Base-by-base conservation (phyloP, 495 filamentous ascomycete species). In the Glonium stellatum region DNA sequence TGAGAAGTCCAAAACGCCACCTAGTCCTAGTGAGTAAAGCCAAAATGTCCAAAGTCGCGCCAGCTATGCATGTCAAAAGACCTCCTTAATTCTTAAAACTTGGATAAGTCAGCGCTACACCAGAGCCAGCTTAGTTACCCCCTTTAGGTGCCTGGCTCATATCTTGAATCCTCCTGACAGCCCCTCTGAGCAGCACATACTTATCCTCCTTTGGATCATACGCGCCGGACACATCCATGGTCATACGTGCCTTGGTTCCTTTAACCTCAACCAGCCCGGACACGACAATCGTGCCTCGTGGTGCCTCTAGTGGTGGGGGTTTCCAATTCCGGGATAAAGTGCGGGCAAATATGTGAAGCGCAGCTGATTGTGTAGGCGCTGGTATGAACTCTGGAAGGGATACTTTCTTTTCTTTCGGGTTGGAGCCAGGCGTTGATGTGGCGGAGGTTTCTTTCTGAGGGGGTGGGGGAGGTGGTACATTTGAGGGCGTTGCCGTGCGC, bases 211-310 rank as follows among this genome's bases (percentile, higher is more conserved):
- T 72, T 13, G 84, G 82, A 66, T 88, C 81, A 69, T 85, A 88
- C 37, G 77, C 78, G 39, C 79, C 83, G 22, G 67, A 67, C 1
- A 86, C 80, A 67, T 86, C 82, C 54, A 86, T 67, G 15, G 80
- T 77, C 58, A 80, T 76, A 60, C 75, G 76, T 3, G 79, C 84
- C 52, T 74, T 80, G 0, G 79, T 68, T 1, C 86, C 83, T 31
- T 78, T 74, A 1, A 92, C 50, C 55, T 86, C 84, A 0, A 95
- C 79, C 1, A 88, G 73, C 0, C 89, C 89, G 19, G 72, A 72
- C 21, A 92, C 75, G 15, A 80, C 69, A 53, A 92, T 80, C 23
- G 78, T 78, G 1, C 89, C 89, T 23, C 84, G 78, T 10, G 81
- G 84, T 37, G 84, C 79, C 25, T 79, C 70, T 2, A 68, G 54